Conservation (phyloP, 106 monocot genomes). For the Iris macrosiphon region DNA sequence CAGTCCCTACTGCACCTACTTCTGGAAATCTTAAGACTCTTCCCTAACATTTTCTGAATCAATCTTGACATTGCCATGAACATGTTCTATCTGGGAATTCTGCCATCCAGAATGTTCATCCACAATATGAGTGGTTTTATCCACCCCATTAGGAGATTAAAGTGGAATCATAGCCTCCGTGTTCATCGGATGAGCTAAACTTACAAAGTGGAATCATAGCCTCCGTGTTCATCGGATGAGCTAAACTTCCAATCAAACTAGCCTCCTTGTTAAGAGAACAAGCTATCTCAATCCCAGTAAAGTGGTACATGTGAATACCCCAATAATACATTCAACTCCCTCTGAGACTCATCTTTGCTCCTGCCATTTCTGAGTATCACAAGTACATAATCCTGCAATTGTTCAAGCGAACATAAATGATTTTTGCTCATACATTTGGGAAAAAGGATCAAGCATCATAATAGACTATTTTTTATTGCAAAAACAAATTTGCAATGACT, state of each 20-base stretch:
- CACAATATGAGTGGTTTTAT: not conserved
- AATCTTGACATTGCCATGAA: not conserved
- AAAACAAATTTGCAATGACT: too few species aligned
- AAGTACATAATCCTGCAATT: constrained; percentile 84
- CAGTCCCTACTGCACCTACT: constrained; percentile 53
- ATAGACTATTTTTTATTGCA: too few species aligned
- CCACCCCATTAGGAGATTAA: constrained; percentile 25
- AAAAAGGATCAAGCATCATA: too few species aligned
- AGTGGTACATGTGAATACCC: too few species aligned
- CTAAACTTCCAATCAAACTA: too few species aligned
- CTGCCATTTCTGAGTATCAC: constrained; percentile 81
- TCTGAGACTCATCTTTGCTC: constrained; percentile 56
- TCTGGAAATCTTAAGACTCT: constrained; percentile 26
- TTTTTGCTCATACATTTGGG: too few species aligned
- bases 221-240: too few species aligned
- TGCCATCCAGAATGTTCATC: constrained; percentile 17
- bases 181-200: too few species aligned
- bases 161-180: too few species aligned
- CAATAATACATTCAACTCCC: constrained; percentile 67
- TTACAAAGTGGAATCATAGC: too few species aligned
- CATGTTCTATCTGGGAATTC: constrained; percentile 5
- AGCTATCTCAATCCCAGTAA: too few species aligned
- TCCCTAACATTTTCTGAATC: constrained; percentile 41
- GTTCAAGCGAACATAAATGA: not conserved
- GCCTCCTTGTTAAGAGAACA: too few species aligned